Percentiles rank a stretch among this genome's conserved stretches.
These are phyloP conservation scores for Brettanomyces anomalus DNA, from an alignment of 805 yeast genomes.

Conservation along the genomic window DNA sequence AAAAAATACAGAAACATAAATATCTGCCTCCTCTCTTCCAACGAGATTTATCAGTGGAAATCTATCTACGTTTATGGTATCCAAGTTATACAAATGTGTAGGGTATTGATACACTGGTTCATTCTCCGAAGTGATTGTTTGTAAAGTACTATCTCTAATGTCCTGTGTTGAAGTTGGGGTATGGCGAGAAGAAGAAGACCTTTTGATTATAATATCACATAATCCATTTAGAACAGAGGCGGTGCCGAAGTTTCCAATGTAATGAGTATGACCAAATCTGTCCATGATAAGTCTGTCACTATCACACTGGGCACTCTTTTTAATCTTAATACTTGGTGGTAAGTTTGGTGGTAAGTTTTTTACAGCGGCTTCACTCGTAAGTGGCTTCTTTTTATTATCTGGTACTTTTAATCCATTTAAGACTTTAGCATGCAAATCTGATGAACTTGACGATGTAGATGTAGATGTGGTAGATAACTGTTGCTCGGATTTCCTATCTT, in stretches of 20 bases:
- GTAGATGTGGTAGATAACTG: too few relatives aligned
- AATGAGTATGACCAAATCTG: constrained; percentile 37
- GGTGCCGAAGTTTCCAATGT: constrained; percentile 38
- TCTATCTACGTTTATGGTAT: constrained; percentile 22
- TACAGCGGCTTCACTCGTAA: background rate
- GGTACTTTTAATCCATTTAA: background rate
- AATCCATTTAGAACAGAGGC: constrained; percentile 34
- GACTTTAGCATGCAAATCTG: too few relatives aligned
- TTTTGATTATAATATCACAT: constrained; percentile 33
- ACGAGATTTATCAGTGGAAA: constrained; percentile 32
- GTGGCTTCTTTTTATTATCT: background rate
- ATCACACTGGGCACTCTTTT: constrained; percentile 14
- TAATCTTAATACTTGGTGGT: constrained; percentile 1
- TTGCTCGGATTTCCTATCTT: too few relatives aligned
- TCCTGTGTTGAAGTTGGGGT: constrained; percentile 29
- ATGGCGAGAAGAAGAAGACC: constrained; percentile 23
- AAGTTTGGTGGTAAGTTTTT: background rate
- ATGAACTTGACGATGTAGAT: too few relatives aligned
- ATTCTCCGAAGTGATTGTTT: constrained; percentile 26
- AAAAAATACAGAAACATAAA: constrained; percentile 30
- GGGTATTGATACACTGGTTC: constrained; percentile 28
- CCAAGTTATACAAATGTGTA: constrained; percentile 24
- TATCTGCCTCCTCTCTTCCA: constrained; percentile 27
- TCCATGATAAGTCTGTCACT: constrained; percentile 33
- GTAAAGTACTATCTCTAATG: constrained; percentile 25